phyloP scores from a whole-genome alignment of 805 yeast genomes.

The Suhomyces vadensis region DNA sequence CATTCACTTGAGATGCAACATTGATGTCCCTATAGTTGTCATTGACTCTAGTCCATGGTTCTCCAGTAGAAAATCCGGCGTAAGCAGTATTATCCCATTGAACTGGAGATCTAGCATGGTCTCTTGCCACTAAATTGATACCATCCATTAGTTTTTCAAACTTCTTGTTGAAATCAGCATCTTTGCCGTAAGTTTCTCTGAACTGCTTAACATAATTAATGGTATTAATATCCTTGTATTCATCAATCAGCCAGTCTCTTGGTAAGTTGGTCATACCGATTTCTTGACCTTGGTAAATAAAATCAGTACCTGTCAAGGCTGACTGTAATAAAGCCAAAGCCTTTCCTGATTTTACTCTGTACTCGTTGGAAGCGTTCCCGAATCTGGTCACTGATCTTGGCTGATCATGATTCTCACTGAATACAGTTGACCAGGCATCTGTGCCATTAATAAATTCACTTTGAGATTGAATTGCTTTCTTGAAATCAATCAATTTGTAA shows the following conservation, averaged over 20 bases:
- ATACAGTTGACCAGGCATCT: slow-evolving; percentile 62
- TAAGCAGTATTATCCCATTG: slow-evolving; percentile 49
- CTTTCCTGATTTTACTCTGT: slow-evolving; percentile 45
- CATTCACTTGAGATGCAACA: slow-evolving; percentile 47
- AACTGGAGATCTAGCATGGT: slow-evolving; percentile 55
- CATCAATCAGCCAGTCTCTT: slow-evolving; percentile 45
- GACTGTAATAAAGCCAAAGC: slow-evolving; percentile 47
- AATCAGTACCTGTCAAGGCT: slow-evolving; percentile 56
- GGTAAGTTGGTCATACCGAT: slow-evolving; percentile 55
- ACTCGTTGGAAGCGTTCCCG: slow-evolving; percentile 39
- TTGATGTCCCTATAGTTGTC: slow-evolving; percentile 51
- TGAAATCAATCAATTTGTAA: slow-evolving; percentile 39
- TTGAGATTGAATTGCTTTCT: slow-evolving; percentile 23
- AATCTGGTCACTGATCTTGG: slow-evolving; percentile 54
- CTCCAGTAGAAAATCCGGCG: slow-evolving; percentile 49
- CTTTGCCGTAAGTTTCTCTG: slow-evolving; percentile 24
- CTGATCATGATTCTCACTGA: slow-evolving; percentile 60
- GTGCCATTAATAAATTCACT: slow-evolving; percentile 42
- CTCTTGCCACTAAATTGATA: slow-evolving; percentile 46
- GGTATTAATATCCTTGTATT: slow-evolving; percentile 52
- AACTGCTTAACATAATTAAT: slow-evolving; percentile 41
- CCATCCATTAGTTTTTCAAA: slow-evolving; percentile 29
- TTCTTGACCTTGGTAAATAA: slow-evolving; percentile 62
- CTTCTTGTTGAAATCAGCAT: slow-evolving; percentile 19
- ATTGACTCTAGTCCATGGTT: slow-evolving; percentile 55